phyloP scores from a whole-genome alignment of 1,284 basidiomycete species.

The Ustilago shanxiensis region DNA sequence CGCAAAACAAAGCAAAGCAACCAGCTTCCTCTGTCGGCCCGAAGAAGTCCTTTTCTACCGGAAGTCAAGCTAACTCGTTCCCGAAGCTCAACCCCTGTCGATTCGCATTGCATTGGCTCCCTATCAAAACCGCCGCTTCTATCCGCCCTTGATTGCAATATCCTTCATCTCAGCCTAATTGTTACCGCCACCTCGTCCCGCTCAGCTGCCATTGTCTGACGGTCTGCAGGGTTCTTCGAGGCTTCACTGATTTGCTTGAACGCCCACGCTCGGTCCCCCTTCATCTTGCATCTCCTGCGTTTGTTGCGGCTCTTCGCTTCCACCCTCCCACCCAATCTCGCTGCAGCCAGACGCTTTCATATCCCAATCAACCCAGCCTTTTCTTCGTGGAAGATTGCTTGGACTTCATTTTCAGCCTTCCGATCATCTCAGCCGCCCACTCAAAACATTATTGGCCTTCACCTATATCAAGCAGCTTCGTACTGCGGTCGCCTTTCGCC shows the following conservation, averaged over 20 bases:
- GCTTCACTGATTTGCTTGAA: neutral
- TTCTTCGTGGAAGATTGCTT: slow-evolving; percentile 4
- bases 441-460: neutral
- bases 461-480: slow-evolving; percentile 11
- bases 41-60: neutral
- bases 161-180: slow-evolving; percentile 2
- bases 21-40: neutral
- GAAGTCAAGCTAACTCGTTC: neutral
- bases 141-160: neutral
- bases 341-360: slow-evolving; percentile 3
- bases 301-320: slow-evolving; percentile 12
- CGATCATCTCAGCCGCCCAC: neutral
- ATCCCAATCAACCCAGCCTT: slow-evolving; percentile 2
- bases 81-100: neutral
- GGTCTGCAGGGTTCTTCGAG: neutral
- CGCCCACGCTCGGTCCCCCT: slow-evolving; percentile 7
- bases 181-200: neutral
- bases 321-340: slow-evolving; percentile 12
- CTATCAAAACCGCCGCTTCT: neutral
- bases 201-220: neutral
- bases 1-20: neutral
- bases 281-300: slow-evolving; percentile 9
- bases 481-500: neutral
- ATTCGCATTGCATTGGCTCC: neutral
- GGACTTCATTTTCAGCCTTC: slow-evolving; percentile 5